A percentile compares a stretch with the other conserved stretches of the same genome.
These are phyloP conservation scores for Vigna trinervia DNA, from an alignment of 306 rosid genomes.

Conservation along the genomic window DNA sequence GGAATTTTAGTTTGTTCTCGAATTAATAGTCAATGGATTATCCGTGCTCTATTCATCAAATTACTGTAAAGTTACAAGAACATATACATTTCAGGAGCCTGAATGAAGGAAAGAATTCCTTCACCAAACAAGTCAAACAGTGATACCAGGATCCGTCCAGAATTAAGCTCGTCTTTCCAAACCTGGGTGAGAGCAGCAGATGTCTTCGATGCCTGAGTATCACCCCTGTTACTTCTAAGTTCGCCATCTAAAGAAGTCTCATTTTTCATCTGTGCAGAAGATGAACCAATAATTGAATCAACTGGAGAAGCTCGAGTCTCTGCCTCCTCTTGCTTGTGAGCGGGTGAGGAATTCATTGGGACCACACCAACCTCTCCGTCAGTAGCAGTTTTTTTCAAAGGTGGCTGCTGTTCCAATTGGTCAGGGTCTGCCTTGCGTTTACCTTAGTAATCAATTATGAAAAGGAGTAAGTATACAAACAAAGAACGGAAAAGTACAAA, in stretches of 20 bases:
- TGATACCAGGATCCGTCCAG: conserved; percentile 60
- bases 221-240: conserved; percentile 37
- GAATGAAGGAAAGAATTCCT: conserved; percentile 67
- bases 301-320: conserved; percentile 44
- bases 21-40: conserved; percentile 2
- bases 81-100: conserved; percentile 70
- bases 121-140: conserved; percentile 74
- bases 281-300: conserved; percentile 45
- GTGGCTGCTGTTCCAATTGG: conserved; percentile 47
- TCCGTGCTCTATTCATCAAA: conserved; percentile 10
- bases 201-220: conserved; percentile 44
- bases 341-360: conserved; percentile 44
- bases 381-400: conserved; percentile 48
- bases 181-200: conserved; percentile 70
- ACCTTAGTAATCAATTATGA: conserved; percentile 38
- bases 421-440: conserved; percentile 52
- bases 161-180: conserved; percentile 79
- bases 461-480: conserved; percentile 26
- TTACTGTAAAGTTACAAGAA: conserved; percentile 51
- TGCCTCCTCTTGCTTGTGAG: conserved; percentile 43
- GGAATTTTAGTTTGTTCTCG: conserved; percentile 23
- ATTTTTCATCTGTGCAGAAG: conserved; percentile 44
- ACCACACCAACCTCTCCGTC: conserved; percentile 45
- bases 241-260: conserved; percentile 35
- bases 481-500: conserved; percentile 15